These are phyloP conservation scores for Chaetomium sp. DNA, from an alignment of 2,329 filamentous ascomycete genomes.

Conservation along the genomic window DNA sequence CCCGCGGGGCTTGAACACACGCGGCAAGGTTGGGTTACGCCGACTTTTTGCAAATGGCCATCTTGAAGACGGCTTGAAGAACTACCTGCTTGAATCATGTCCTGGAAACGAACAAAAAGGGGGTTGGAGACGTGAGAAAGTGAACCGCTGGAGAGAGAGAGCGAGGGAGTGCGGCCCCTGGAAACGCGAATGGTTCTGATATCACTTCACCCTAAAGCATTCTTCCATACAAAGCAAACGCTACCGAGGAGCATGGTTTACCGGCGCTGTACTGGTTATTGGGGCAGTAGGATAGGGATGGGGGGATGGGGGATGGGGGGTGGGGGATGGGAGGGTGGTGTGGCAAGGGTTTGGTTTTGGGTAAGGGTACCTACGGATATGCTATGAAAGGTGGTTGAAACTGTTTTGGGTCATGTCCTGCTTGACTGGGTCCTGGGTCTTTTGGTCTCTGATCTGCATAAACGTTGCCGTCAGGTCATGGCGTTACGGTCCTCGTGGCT, in stretches of 20 bases:
- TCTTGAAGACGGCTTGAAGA: background rate
- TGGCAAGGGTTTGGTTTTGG: background rate
- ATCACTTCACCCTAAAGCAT: background rate
- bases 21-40: too few relatives aligned
- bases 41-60: too few relatives aligned
- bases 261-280: background rate
- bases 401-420: too few relatives aligned
- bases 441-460: too few relatives aligned
- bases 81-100: background rate
- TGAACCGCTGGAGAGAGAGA: background rate
- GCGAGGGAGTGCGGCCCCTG: background rate
- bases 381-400: background rate
- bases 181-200: background rate
- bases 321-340: too few relatives aligned
- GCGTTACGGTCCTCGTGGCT: background rate
- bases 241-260: constrained; percentile 2
- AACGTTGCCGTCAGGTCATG: too few relatives aligned
- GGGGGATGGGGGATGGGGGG: background rate
- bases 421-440: background rate
- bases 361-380: background rate
- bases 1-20: background rate
- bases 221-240: constrained; percentile 1
- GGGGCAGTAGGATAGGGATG: background rate
- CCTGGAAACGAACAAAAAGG: background rate
- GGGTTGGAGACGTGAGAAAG: background rate